Percentiles rank a stretch among this genome's conserved stretches.
Evolutionary conservation across 805 yeast species (phyloP).

Genomic region (Pichia exigua): DNA sequence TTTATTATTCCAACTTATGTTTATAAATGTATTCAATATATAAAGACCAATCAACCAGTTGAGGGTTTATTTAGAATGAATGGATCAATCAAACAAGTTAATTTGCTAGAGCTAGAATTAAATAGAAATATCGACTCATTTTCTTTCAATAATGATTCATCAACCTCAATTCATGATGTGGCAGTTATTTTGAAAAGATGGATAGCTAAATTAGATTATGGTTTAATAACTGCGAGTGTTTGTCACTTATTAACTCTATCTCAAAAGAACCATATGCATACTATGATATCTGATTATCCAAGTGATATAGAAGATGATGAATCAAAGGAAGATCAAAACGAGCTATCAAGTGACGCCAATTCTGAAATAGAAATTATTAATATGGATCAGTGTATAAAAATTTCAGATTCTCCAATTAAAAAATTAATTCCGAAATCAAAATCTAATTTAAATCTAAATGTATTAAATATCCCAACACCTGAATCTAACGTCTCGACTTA

Average conservation of each 20-base stretch:
- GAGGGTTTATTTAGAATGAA: constrained; percentile 33
- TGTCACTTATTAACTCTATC: constrained; percentile 5
- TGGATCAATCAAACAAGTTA: constrained; percentile 29
- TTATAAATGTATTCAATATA: constrained; percentile 26
- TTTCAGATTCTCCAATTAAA: background rate
- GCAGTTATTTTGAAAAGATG: constrained; percentile 32
- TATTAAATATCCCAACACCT: background rate
- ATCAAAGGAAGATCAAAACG: background rate
- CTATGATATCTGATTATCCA: background rate
- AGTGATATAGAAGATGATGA: constrained; percentile 6
- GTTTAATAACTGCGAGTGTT: constrained; percentile 23
- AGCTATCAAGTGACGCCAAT: background rate
- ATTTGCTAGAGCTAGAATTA: constrained; percentile 22
- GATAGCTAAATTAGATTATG: constrained; percentile 25
- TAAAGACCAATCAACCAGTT: constrained; percentile 17
- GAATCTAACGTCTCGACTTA: background rate
- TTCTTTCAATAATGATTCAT: constrained; percentile 13
- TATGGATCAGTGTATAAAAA: background rate
- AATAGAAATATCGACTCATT: constrained; percentile 16
- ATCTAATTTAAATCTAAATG: background rate
- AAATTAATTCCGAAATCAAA: background rate
- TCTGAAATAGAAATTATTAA: background rate
- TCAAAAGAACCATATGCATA: background rate
- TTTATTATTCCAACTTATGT: constrained; percentile 25
- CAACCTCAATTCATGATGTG: constrained; percentile 27